Percentiles rank a stretch among this genome's conserved stretches.
Conservation (phyloP, 202 grass and related monocot genomes). For the Digitaria exilis region DNA sequence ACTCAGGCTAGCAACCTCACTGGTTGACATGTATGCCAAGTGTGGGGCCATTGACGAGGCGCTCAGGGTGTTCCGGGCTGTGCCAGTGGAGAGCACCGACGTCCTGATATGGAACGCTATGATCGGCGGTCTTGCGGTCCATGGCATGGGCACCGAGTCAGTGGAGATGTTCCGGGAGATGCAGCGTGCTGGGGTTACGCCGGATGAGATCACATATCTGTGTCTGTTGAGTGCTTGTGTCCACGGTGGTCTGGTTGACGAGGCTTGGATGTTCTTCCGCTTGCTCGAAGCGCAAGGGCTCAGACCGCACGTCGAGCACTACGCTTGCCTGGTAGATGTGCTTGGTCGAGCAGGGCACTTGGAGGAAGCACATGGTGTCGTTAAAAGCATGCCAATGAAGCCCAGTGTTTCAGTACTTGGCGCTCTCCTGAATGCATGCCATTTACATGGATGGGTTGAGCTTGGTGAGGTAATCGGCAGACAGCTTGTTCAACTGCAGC, state of each 20-base stretch:
- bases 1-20: constrained; percentile 50
- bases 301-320: constrained; percentile 64
- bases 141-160: constrained; percentile 47
- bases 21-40: constrained; percentile 70
- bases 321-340: constrained; percentile 71
- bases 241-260: constrained; percentile 57
- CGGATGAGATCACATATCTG: constrained; percentile 69
- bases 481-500: constrained; percentile 58
- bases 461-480: constrained; percentile 56
- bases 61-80: constrained; percentile 46
- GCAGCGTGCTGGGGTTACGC: constrained; percentile 33
- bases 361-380: constrained; percentile 56
- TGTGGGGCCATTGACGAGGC: constrained; percentile 56
- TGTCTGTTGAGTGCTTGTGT: constrained; percentile 54
- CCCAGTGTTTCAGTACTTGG: constrained; percentile 64
- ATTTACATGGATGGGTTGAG: constrained; percentile 51
- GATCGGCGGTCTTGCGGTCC: constrained; percentile 55
- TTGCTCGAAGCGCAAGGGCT: constrained; percentile 52
- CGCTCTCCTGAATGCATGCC: constrained; percentile 61
- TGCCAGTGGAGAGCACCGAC: constrained; percentile 48
- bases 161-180: constrained; percentile 63
- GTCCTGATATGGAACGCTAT: constrained; percentile 65
- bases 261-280: constrained; percentile 51
- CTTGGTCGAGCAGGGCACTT: constrained; percentile 66
- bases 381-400: constrained; percentile 62